Evolutionary conservation across 768 basidiomycete genomes (phyloP).

Genomic region (Podaxis carcinomalis): DNA sequence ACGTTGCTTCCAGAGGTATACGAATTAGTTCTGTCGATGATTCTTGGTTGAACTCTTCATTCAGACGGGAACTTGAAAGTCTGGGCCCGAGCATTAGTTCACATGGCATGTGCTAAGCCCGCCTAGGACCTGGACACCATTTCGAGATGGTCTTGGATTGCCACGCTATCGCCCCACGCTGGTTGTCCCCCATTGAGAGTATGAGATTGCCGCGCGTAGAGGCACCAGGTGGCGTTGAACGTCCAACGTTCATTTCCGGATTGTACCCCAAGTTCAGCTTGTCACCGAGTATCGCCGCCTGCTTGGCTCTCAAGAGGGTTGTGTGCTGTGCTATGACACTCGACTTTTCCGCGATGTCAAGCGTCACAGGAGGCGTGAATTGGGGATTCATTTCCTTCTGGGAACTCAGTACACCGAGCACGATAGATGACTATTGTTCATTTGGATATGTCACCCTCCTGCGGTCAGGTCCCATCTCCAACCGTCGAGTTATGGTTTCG

Average conservation of each 20-base stretch:
- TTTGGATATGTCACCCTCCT: too few relatives aligned
- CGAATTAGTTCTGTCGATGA: background rate
- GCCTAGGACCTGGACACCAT: background rate
- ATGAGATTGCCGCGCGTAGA: too few relatives aligned
- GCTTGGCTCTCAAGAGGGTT: background rate
- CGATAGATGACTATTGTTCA: background rate
- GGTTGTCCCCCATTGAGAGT: too few relatives aligned
- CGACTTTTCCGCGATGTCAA: background rate
- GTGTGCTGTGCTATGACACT: background rate
- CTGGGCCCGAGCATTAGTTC: background rate
- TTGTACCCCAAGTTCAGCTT: too few relatives aligned
- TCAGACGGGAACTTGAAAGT: background rate
- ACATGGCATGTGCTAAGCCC: background rate
- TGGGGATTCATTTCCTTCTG: background rate
- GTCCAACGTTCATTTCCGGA: too few relatives aligned
- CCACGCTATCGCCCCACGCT: too few relatives aligned
- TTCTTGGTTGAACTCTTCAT: background rate
- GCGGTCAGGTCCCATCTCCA: too few relatives aligned
- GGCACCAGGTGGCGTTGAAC: too few relatives aligned
- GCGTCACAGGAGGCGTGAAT: background rate
- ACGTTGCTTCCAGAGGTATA: constrained; percentile 8
- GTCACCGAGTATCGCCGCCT: background rate
- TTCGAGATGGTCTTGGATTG: too few relatives aligned
- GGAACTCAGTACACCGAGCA: background rate
- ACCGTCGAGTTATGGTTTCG: too few relatives aligned